Evolutionary conservation across 129 eudicot species (phyloP).

Genomic region (Lactuca saligna): DNA sequence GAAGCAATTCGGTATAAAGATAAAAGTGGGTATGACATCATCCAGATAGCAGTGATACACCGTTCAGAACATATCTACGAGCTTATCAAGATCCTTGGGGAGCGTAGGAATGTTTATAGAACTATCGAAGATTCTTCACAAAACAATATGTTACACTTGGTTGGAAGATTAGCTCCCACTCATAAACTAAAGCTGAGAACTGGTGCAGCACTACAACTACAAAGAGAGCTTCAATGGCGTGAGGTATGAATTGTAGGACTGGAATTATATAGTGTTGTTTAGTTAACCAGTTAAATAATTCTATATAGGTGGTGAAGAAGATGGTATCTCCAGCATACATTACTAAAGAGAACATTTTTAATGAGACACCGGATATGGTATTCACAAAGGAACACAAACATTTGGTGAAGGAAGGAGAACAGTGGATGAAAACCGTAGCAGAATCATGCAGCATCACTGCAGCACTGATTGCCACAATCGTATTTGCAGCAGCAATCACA

Average conservation of each 20-base stretch:
- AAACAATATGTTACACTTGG: slow-evolving; percentile 4
- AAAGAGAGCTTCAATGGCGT: slow-evolving; percentile 19
- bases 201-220: slow-evolving; percentile 13
- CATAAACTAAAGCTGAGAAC: not conserved
- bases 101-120: not conserved
- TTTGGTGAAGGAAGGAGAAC: slow-evolving; percentile 4
- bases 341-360: not conserved
- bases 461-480: no score
- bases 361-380: not conserved
- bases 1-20: no score
- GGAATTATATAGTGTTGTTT: no score
- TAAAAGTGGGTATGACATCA: not conserved
- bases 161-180: not conserved
- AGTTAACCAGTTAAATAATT: no score
- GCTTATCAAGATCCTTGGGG: slow-evolving; percentile 7
- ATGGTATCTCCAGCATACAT: not conserved
- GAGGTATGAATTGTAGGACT: not conserved
- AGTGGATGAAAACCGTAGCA: not conserved
- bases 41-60: slow-evolving; percentile 26
- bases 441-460: no score
- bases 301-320: slow-evolving; percentile 2
- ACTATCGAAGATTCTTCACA: not conserved
- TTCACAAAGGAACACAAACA: not conserved
- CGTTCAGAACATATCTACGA: slow-evolving; percentile 30
- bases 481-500: no score